Base-by-base conservation (phyloP, 495 filamentous ascomycete genomes). In the Penicillium cosmopolitanum region DNA sequence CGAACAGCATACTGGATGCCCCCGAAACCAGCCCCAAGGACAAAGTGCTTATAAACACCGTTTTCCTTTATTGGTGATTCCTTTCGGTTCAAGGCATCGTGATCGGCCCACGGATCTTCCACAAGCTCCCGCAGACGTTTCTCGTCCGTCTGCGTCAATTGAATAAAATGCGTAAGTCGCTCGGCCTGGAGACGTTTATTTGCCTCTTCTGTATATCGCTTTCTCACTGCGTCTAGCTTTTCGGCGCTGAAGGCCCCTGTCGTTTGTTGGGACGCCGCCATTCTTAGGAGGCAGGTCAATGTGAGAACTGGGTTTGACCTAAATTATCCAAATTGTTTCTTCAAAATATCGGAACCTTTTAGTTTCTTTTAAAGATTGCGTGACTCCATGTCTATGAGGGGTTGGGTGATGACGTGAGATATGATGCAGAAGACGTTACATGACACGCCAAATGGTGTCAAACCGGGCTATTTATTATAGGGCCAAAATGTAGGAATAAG, bases 11-110 rank as follows among this genome's bases (percentile, higher is more conserved):
- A 72, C 9, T 80, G 53, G 7, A 84, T 63, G 2, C 80, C 83
- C 11, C 80, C 79, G 51, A 73, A 77, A 0, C 84, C 83, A 7
- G 77, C 81, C 21, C 84, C 83, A 40, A 79, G 51, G 9, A 63
- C 23, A 18, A 25, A 25, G n/a, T 54, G 52, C 34, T 54, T 19
- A 44, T 44, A 44, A 19, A 44, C 15, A 5, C n/a, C 42, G 8
- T 18, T n/a, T 9, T 19, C 8, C 16, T 44, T 18, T 4, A 44
- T 44, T 0, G 42, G 42, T 0, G 42, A 44, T 6, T 44, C 42
- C n/a, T 44, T 16, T 12, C n/a, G 1, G 16, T 44, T 44, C 1
- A 44, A n/a, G 21, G 6, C n/a, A 5, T 44, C 42, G n/a, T 44
- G 42, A 6, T 44, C 42, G 8, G 42, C 42, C 42, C 42, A 44